Percentiles rank a stretch among this genome's conserved stretches.
These are phyloP conservation scores for Sorghum bicolor DNA, from an alignment of 176 grass and related monocot genomes.

Conservation along the genomic window DNA sequence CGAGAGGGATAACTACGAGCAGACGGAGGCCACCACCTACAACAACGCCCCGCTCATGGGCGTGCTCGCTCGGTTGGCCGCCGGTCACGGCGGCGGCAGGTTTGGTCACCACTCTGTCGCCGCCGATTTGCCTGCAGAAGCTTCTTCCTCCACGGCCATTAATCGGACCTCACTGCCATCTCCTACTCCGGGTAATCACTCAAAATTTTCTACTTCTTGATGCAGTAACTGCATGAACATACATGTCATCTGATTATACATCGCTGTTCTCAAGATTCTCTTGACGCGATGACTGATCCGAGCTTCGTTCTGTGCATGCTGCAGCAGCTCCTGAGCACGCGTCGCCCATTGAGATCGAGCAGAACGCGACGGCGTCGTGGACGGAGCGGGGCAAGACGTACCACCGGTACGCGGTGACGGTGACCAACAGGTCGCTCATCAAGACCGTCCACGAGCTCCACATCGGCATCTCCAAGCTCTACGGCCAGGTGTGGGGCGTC, in stretches of 20 bases:
- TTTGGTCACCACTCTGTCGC: slow-evolving; percentile 35
- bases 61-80: slow-evolving; percentile 65
- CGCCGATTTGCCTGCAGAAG: slow-evolving; percentile 29
- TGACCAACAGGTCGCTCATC: slow-evolving; percentile 58
- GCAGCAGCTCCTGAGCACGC: not conserved
- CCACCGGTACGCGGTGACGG: slow-evolving; percentile 49
- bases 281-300: not conserved
- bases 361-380: slow-evolving; percentile 64
- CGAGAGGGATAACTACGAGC: slow-evolving; percentile 79
- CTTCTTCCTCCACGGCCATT: not conserved
- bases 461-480: slow-evolving; percentile 54
- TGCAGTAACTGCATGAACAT: not conserved
- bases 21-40: slow-evolving; percentile 86
- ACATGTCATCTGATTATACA: not conserved
- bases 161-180: slow-evolving; percentile 38
- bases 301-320: not conserved
- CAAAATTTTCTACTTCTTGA: not conserved
- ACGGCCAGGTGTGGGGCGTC: slow-evolving; percentile 65
- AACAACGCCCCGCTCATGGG: slow-evolving; percentile 87
- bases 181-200: slow-evolving; percentile 43
- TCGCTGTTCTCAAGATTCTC: not conserved
- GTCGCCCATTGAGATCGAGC: slow-evolving; percentile 41
- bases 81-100: slow-evolving; percentile 28
- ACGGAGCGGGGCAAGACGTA: slow-evolving; percentile 43
- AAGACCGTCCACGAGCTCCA: slow-evolving; percentile 63